Evolutionary conservation across 805 yeast species (phyloP), one percentile per base, ranked within the genome.

Genomic region (Candida glaebosa): DNA sequence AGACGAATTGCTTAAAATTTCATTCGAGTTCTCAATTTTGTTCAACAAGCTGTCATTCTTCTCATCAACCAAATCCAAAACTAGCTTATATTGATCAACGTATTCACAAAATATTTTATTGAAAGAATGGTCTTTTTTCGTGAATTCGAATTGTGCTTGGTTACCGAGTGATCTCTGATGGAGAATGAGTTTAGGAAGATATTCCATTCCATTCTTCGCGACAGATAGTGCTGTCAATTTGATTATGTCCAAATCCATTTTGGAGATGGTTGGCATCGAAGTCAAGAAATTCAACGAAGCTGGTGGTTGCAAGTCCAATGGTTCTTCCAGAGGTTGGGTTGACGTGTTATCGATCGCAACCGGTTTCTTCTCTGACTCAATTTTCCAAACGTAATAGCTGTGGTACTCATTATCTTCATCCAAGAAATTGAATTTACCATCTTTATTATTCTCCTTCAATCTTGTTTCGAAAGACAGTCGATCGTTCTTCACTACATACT

Each of bases 201-300:
- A 74, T 9, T 53, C 56, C 1, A 63, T 61, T 1, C 87, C 87
- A 53, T 86, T 81, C 14, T 69, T 56, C 1, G 88, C 86, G 1
- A 78, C 78, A 51, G 75, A 79, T 40, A 78, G 70, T 0, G 97
- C 96, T 1, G 90, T 78, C 2, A 79, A 53, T 56, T 86, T 84
- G 33, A 91, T 73, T 8, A 84, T 68, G 19, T 83, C 84, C 19
- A 84, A 61, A 57, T 89, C 96, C 22, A 72, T 64, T 0, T 75
- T 55, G 0, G 91, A 78, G 2, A 87, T 67, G 39, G 58, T 60
- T 33, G 64, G 67, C 40, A 56, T 45, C 36, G 51, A 61, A 31
- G 45, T 52, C 37, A 45, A 50, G 63, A 58, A 60, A 55, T 53
- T 42, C 7, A 60, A 52, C 2, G 47, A 47, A 6, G 28, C 43